Evolutionary conservation across 805 yeast genomes (phyloP), one percentile per base, ranked within the genome.

Genomic region (Metschnikowia corniflorae): DNA sequence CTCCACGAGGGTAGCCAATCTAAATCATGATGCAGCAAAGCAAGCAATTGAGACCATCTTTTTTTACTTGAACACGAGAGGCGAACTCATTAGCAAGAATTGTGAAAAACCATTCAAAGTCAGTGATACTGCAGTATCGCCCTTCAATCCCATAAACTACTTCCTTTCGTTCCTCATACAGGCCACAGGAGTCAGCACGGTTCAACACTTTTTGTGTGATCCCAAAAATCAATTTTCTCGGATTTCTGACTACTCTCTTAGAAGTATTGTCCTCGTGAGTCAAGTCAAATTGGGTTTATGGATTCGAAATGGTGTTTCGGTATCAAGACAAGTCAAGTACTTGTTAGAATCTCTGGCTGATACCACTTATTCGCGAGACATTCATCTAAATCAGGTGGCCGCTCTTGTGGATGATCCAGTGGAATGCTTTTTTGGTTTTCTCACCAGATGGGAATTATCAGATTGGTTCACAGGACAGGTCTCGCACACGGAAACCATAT

Each of bases 251-350:
- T 64, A 71, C 34, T 70, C 82, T 0, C 54, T 83, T 32, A 69
- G 83, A 53, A 71, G 81, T 12, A 61, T 79, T 21, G 87, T 80
- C 1, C 60, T 82, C 20, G 70, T 75, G 14, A 60, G 80, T 3
- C 91, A 83, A 50, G 74, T 81, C 3, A 71, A 71, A 22, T 61
- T 74, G 2, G 84, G 84, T 1, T 77, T 75, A 43, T 83, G 93
- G 93, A 73, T 83, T 2, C 71, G 91, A 60, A 83, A 83, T 50
- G 93, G 93, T 15, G 51, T 64, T 35, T 67, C 74, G 5, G 74
- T 71, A 2, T 56, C 76, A 4, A 65, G 71, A 28, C 78, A 77
- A 45, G 73, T 79, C 0, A 53, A 71, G 0, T 58, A 71, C 12
- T 78, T 79, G 44, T 62, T 63, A 37, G 71, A 67, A n/a, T 49